Evolutionary conservation across 768 basidiomycete genomes (phyloP), one percentile per base, ranked within the genome.

Genomic region (Boletus barrowsii): DNA sequence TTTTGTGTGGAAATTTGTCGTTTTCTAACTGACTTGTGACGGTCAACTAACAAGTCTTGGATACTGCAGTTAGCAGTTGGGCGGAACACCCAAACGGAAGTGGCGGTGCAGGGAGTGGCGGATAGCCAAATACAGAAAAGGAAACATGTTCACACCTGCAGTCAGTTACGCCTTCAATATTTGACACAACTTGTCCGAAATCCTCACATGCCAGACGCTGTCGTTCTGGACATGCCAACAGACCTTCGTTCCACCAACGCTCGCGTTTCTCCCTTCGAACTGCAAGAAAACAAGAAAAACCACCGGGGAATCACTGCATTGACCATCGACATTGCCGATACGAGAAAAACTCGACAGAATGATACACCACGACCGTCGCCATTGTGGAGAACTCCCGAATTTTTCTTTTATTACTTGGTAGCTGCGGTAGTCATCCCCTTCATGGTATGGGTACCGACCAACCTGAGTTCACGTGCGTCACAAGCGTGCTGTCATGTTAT

Each of bases 321-420:
- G 5, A 88, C 87, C 3, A 78, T 88, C 10, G 68, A 79, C 42
- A 78, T 82, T 17, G 80, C 86, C 0, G 69, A 77, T 17, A 68
- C 79, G 1, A 66, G 64, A n/a, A 70, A 65, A 26, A 45, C 61
- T n/a, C 55, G 52, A 10, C 67, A 67, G 11, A 54, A 62, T 18
- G 68, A 68, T 47, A 51, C 60, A 24, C 56, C 58, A 33, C 57
- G 63, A 22, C 69, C 74, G 3, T 75, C 76, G 3, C 62, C 88
- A 22, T 74, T 90, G 72, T 98, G 95, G 96, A 74, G 69, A 41
- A 88, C 90, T 0, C 68, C 74, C 10, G 97, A 98, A 67, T 98
- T 96, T 73, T 75, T 81, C 58, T 61, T 87, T 39, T 98, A 98
- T 70, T 84, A 76, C 56, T 56, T 83, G 32, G 75, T 86, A 3